A percentile compares a stretch with the other conserved stretches of the same genome.
Conservation (phyloP, 192 early-diverging fungal species). For the Gaertneriomyces sp. region DNA sequence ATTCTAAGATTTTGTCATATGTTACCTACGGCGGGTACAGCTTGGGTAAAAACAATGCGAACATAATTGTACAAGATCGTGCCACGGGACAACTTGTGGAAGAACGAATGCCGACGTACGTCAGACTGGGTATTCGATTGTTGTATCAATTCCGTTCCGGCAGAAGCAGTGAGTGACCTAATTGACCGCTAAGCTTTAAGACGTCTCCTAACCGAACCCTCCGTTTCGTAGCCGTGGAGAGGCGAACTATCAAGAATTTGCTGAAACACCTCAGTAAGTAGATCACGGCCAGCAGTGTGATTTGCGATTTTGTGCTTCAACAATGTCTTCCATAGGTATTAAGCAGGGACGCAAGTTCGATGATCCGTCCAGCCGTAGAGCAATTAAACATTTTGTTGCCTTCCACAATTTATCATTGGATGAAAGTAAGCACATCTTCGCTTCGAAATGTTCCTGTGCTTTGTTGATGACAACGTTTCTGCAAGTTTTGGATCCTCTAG, state of each 20-base stretch:
- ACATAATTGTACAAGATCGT: constrained; percentile 75
- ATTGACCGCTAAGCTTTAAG: too few species aligned
- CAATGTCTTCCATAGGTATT: constrained; percentile 32
- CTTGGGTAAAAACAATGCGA: constrained; percentile 59
- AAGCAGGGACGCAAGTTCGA: constrained; percentile 75
- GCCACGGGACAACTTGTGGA: constrained; percentile 63
- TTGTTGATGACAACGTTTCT: not conserved
- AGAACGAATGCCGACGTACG: constrained; percentile 74
- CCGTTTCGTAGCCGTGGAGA: constrained; percentile 28
- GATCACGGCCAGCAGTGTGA: not conserved
- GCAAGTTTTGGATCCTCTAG: constrained; percentile 59
- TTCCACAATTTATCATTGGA: constrained; percentile 66
- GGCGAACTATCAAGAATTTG: constrained; percentile 35
- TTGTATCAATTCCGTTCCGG: constrained; percentile 63
- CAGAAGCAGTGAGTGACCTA: constrained; percentile 11
- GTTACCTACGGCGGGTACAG: constrained; percentile 62
- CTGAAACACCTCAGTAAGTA: constrained; percentile 35
- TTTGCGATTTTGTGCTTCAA: constrained; percentile 45
- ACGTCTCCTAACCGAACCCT: too few species aligned
- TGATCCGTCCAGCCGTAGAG: constrained; percentile 51
- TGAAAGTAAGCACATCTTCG: constrained; percentile 38
- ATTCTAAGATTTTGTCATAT: constrained; percentile 58
- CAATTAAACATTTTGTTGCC: constrained; percentile 69
- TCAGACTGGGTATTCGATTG: constrained; percentile 75
- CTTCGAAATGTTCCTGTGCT: not conserved